phyloP scores from a whole-genome alignment of 768 basidiomycete species.

The Omphalotus guepiniiformis region DNA sequence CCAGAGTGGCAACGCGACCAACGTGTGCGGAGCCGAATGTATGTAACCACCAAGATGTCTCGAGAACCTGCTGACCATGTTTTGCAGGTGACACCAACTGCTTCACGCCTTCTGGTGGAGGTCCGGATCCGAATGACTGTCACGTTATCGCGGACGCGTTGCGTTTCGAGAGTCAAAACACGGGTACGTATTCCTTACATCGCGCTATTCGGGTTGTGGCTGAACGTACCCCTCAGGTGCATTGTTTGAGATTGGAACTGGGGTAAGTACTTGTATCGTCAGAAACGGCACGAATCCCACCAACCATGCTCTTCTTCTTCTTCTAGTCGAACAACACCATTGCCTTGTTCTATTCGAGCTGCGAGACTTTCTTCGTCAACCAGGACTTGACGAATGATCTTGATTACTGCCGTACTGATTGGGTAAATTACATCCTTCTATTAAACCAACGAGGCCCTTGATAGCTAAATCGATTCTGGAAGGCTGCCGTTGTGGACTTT shows the following conservation, averaged over 20 bases:
- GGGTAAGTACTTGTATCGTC: conserved; percentile 16
- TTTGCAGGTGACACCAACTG: conserved; percentile 36
- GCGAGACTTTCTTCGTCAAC: conserved; percentile 46
- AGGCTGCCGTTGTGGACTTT: conserved; percentile 6
- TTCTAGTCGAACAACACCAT: conserved; percentile 35
- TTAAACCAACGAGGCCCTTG: neutral
- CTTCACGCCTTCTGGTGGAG: conserved; percentile 42
- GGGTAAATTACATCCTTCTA: conserved; percentile 26
- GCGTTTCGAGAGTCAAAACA: conserved; percentile 41
- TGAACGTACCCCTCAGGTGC: conserved; percentile 17
- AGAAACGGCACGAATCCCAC: neutral
- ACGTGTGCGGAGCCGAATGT: conserved; percentile 2
- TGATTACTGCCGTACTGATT: conserved; percentile 47
- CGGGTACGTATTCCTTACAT: conserved; percentile 24
- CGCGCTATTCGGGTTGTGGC: too few species aligned
- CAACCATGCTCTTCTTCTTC: neutral
- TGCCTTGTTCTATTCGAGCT: conserved; percentile 36
- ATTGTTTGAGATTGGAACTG: conserved; percentile 27
- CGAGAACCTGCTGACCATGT: too few species aligned
- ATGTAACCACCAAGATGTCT: too few species aligned
- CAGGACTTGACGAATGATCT: conserved; percentile 33
- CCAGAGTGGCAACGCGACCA: neutral
- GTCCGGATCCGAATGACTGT: conserved; percentile 45
- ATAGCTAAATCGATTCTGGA: neutral
- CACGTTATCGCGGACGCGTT: conserved; percentile 46